A percentile compares a stretch with the other conserved stretches of the same genome.
These are phyloP conservation scores for Crithidia sp. DNA, from an alignment of 208 protist genomes.

Conservation along the genomic window DNA sequence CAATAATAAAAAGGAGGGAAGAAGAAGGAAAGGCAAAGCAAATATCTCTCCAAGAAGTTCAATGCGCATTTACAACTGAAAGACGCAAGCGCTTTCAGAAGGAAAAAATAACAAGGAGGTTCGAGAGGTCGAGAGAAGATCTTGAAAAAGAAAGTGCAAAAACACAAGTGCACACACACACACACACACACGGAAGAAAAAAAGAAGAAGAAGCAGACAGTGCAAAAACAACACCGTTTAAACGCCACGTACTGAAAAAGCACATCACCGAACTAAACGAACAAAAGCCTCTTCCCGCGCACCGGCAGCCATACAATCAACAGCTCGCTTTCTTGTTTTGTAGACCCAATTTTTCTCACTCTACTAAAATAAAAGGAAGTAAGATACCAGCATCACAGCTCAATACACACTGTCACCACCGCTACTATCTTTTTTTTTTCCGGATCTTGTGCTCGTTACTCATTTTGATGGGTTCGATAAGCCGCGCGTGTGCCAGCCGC, in stretches of 20 bases:
- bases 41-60: too few species aligned
- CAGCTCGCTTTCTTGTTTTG: background rate
- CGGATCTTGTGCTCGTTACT: background rate
- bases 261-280: too few species aligned
- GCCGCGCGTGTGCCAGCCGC: too few species aligned
- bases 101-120: too few species aligned
- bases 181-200: background rate
- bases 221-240: background rate
- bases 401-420: background rate
- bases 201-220: slow-evolving; percentile 1
- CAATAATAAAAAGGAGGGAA: background rate
- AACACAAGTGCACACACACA: background rate
- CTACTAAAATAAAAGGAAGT: background rate
- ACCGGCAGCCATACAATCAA: too few species aligned
- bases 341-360: background rate
- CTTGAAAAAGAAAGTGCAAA: background rate
- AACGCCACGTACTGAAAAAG: too few species aligned
- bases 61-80: too few species aligned
- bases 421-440: background rate
- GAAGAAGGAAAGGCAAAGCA: slow-evolving; percentile 12
- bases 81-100: too few species aligned
- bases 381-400: background rate
- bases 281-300: too few species aligned
- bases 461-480: background rate
- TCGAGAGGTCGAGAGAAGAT: too few species aligned